These are phyloP conservation scores for Pseudogymnoascus verrucosus DNA, from an alignment of 2,329 filamentous ascomycete species.

Conservation along the genomic window DNA sequence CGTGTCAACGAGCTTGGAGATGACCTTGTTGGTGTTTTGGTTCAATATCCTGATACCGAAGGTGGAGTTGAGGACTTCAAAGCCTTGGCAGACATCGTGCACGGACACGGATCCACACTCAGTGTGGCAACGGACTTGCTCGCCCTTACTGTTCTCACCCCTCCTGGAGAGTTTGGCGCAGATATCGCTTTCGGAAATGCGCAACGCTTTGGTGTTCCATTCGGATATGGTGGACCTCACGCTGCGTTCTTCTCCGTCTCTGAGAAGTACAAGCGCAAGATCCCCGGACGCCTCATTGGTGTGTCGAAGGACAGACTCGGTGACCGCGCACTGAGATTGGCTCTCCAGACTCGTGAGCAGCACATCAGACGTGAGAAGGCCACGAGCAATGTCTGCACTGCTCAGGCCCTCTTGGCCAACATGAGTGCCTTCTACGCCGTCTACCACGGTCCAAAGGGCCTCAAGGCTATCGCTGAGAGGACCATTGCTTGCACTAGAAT, in stretches of 20 bases:
- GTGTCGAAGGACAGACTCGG: slow-evolving; percentile 86
- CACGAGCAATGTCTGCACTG: slow-evolving; percentile 95
- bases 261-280: slow-evolving; percentile 89
- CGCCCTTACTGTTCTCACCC: slow-evolving; percentile 77
- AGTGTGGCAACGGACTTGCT: slow-evolving; percentile 85
- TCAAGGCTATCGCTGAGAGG: slow-evolving; percentile 75
- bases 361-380: slow-evolving; percentile 95
- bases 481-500: slow-evolving; percentile 64
- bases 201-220: slow-evolving; percentile 83
- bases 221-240: slow-evolving; percentile 91
- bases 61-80: slow-evolving; percentile 73
- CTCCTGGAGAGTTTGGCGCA: slow-evolving; percentile 88
- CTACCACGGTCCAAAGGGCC: slow-evolving; percentile 80
- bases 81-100: slow-evolving; percentile 64
- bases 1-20: slow-evolving; percentile 67
- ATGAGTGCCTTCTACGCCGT: slow-evolving; percentile 94
- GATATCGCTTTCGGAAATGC: slow-evolving; percentile 92
- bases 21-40: slow-evolving; percentile 78
- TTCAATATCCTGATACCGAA: slow-evolving; percentile 90
- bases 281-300: slow-evolving; percentile 83
- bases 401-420: slow-evolving; percentile 86
- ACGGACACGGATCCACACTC: slow-evolving; percentile 70
- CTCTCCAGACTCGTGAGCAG: slow-evolving; percentile 88
- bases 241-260: slow-evolving; percentile 91
- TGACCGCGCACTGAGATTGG: slow-evolving; percentile 70